These are phyloP conservation scores for Ceratobasidium sp. DNA, from an alignment of 1,284 basidiomycete genomes.

Conservation along the genomic window DNA sequence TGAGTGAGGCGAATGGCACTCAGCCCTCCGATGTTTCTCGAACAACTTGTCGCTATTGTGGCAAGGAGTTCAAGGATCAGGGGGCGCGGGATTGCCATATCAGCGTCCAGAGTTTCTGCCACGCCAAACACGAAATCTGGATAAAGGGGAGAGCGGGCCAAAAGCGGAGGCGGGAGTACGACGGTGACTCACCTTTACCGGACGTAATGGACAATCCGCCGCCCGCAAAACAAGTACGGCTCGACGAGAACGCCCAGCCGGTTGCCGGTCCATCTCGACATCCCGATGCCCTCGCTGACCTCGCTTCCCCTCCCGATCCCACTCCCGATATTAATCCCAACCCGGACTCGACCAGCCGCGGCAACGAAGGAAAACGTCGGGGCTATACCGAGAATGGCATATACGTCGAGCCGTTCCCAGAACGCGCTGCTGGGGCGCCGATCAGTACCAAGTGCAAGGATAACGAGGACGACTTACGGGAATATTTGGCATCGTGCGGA, in stretches of 20 bases:
- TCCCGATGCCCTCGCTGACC: not conserved
- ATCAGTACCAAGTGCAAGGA: not conserved
- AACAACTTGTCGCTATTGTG: not conserved
- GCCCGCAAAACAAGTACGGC: not conserved
- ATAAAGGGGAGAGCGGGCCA: not conserved
- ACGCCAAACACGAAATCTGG: not conserved
- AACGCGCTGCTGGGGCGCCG: constrained; percentile 11
- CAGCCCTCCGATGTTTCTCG: not conserved
- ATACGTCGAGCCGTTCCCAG: constrained; percentile 18
- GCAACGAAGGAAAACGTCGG: no score
- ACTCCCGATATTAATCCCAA: no score
- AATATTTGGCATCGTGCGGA: constrained; percentile 4
- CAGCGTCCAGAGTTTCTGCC: not conserved
- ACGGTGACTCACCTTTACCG: not conserved
- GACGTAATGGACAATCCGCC: not conserved
- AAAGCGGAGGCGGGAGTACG: not conserved
- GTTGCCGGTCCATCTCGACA: constrained; percentile 4
- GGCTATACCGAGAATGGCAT: not conserved
- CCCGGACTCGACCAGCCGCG: no score
- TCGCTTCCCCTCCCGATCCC: not conserved
- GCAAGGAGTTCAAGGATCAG: not conserved
- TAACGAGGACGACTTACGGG: not conserved
- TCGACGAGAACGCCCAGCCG: not conserved
- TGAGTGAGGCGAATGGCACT: not conserved
- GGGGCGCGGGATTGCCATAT: not conserved